These are phyloP conservation scores for Verticillium nubilum DNA, from an alignment of 2,329 filamentous ascomycete species.

Conservation along the genomic window DNA sequence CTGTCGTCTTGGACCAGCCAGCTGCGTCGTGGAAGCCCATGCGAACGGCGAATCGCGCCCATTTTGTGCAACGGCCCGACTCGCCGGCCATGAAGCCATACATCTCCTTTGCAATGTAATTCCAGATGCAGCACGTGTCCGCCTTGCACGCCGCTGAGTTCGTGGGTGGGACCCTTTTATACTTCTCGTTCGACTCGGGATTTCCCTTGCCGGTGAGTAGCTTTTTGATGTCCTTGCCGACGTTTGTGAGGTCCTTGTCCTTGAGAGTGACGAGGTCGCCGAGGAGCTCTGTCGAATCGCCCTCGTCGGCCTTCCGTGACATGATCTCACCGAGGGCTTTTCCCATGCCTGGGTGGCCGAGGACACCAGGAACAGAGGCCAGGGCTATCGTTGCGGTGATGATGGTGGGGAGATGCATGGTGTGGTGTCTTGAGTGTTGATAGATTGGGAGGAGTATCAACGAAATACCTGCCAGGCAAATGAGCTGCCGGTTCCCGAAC, in stretches of 20 bases:
- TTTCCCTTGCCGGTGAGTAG: constrained; percentile 11
- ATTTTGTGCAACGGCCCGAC: constrained; percentile 34
- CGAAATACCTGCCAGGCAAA: neutral
- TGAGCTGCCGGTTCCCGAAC: neutral
- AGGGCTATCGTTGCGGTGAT: constrained; percentile 9
- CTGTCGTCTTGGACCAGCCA: constrained; percentile 31
- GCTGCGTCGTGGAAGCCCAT: constrained; percentile 44
- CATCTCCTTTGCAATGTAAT: constrained; percentile 35
- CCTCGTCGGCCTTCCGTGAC: constrained; percentile 5
- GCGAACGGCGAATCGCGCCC: constrained; percentile 38
- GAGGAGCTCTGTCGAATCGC: constrained; percentile 13
- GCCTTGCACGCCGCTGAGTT: constrained; percentile 23
- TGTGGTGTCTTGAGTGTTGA: constrained; percentile 51
- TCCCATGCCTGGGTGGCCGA: constrained; percentile 13
- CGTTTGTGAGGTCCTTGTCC: constrained; percentile 8
- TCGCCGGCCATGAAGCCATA: constrained; percentile 26
- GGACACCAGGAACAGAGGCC: constrained; percentile 7
- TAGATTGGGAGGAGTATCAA: constrained; percentile 25
- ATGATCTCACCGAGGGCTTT: constrained; percentile 12
- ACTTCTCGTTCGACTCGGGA: constrained; percentile 15
- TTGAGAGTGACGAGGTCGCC: constrained; percentile 13
- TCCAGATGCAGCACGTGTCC: constrained; percentile 40
- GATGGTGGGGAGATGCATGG: constrained; percentile 11
- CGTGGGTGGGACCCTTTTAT: constrained; percentile 14
- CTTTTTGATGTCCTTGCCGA: constrained; percentile 13